Conservation (phyloP, 2,329 filamentous ascomycete species). For the Aspergillus sp. region DNA sequence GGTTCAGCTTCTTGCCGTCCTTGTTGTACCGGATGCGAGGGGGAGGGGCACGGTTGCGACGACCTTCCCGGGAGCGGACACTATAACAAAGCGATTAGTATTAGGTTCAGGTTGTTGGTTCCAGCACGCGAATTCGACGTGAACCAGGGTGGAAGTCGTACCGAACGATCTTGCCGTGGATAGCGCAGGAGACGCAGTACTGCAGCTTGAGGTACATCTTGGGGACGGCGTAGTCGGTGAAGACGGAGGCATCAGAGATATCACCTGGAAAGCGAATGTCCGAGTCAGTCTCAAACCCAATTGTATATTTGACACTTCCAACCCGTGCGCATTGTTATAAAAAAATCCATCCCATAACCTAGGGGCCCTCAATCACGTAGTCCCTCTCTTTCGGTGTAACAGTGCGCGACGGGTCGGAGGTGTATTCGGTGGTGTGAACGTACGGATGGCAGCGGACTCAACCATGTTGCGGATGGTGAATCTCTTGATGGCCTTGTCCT, state of each 20-base stretch:
- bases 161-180: conserved; percentile 99
- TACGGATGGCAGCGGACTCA: conserved; percentile 99
- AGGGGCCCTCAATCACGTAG: neutral
- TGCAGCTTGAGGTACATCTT: conserved; percentile 99
- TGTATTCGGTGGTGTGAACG: conserved; percentile 45
- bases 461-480: conserved; percentile 99
- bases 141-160: conserved; percentile 54
- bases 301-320: neutral
- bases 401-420: conserved; percentile 14
- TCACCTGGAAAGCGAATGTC: conserved; percentile 66
- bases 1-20: conserved; percentile 99
- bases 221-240: conserved; percentile 97
- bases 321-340: conserved; percentile 5
- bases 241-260: conserved; percentile 99
- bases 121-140: neutral
- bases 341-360: conserved; percentile 1
- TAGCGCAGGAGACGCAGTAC: conserved; percentile 99
- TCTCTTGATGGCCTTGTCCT: conserved; percentile 99
- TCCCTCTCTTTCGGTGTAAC: conserved; percentile 14
- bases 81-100: conserved; percentile 49
- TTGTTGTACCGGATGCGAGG: conserved; percentile 99
- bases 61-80: conserved; percentile 94
- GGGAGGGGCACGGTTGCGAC: conserved; percentile 97
- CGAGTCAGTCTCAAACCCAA: conserved; percentile 15
- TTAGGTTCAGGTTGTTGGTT: neutral